Percentiles rank a stretch among this genome's conserved stretches.
phyloP scores from a whole-genome alignment of 1,284 basidiomycete species.

The Ceratorhiza oryzae-sativae region DNA sequence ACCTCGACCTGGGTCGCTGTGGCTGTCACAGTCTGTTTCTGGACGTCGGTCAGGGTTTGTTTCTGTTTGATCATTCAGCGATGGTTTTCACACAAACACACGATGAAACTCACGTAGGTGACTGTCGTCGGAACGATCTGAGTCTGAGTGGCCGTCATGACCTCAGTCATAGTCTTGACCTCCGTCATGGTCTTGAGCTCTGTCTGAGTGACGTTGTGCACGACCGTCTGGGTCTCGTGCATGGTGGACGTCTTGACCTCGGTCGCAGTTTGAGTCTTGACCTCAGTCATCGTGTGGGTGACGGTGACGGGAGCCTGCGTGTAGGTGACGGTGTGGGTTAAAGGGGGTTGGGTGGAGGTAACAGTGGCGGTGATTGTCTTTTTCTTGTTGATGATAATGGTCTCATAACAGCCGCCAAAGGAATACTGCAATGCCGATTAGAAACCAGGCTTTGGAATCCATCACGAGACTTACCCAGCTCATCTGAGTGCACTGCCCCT shows the following conservation, averaged over 20 bases:
- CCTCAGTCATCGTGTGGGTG: slow-evolving; percentile 24
- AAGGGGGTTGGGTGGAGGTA: slow-evolving; percentile 23
- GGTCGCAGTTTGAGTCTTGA: slow-evolving; percentile 22
- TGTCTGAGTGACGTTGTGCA: slow-evolving; percentile 19
- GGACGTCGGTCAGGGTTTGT: slow-evolving; percentile 32
- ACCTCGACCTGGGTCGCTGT: slow-evolving; percentile 33
- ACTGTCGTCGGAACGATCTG: slow-evolving; percentile 30
- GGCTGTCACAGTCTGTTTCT: slow-evolving; percentile 27
- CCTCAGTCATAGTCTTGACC: slow-evolving; percentile 38
- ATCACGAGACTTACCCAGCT: slow-evolving; percentile 41
- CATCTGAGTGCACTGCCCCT: slow-evolving; percentile 38
- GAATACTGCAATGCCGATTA: slow-evolving; percentile 26
- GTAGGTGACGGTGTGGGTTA: slow-evolving; percentile 15
- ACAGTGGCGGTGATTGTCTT: slow-evolving; percentile 24
- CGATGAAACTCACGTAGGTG: slow-evolving; percentile 3
- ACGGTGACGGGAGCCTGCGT: slow-evolving; percentile 1
- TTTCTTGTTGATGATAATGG: slow-evolving; percentile 42
- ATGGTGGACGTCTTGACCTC: slow-evolving; percentile 4
- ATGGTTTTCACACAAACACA: not conserved
- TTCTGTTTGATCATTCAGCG: not conserved
- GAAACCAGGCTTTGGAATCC: not conserved
- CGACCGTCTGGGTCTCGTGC: slow-evolving; percentile 32
- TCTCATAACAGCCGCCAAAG: slow-evolving; percentile 43
- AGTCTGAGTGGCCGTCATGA: slow-evolving; percentile 32
- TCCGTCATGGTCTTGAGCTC: slow-evolving; percentile 13